A percentile compares a stretch with the other conserved stretches of the same genome.
These are phyloP conservation scores for Elongisporangium undulatum DNA, from an alignment of 352 stramenopile species.

Conservation along the genomic window DNA sequence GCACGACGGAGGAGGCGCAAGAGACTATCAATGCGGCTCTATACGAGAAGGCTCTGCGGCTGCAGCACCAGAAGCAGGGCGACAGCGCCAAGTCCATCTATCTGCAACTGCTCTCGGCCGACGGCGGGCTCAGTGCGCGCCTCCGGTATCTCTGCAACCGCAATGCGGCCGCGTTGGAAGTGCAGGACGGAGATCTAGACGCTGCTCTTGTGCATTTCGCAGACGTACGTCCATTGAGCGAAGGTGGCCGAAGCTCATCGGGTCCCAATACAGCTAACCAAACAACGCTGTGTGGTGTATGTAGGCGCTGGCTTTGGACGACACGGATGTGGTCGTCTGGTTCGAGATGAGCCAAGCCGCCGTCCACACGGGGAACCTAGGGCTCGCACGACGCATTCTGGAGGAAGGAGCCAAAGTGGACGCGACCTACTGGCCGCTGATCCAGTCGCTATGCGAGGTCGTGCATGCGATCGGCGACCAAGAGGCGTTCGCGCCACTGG, in stretches of 20 bases:
- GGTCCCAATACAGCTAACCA: background rate
- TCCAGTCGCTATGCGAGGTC: conserved; percentile 53
- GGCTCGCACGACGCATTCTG: conserved; percentile 49
- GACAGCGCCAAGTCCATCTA: conserved; percentile 36
- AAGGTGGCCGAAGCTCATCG: background rate
- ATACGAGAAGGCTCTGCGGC: conserved; percentile 65
- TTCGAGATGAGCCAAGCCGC: conserved; percentile 59
- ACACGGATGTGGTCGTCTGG: conserved; percentile 74
- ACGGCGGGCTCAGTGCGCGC: conserved; percentile 23
- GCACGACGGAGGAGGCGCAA: conserved; percentile 60
- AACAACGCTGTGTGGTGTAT: background rate
- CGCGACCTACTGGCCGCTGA: conserved; percentile 57
- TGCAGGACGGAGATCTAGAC: conserved; percentile 35
- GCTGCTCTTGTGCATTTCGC: conserved; percentile 43
- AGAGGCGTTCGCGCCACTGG: conserved; percentile 40
- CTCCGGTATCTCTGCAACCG: conserved; percentile 72
- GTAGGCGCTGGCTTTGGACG: conserved; percentile 53
- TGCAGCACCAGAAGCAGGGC: conserved; percentile 43
- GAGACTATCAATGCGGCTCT: conserved; percentile 52
- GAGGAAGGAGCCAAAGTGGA: conserved; percentile 60
- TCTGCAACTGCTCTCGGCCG: conserved; percentile 21
- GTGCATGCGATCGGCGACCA: conserved; percentile 46
- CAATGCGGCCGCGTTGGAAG: conserved; percentile 56
- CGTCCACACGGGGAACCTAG: conserved; percentile 57
- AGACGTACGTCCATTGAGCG: conserved; percentile 11